A percentile compares a stretch with the other conserved stretches of the same genome.
phyloP scores from a whole-genome alignment of 345 rosid species.

The Salix exigua region DNA sequence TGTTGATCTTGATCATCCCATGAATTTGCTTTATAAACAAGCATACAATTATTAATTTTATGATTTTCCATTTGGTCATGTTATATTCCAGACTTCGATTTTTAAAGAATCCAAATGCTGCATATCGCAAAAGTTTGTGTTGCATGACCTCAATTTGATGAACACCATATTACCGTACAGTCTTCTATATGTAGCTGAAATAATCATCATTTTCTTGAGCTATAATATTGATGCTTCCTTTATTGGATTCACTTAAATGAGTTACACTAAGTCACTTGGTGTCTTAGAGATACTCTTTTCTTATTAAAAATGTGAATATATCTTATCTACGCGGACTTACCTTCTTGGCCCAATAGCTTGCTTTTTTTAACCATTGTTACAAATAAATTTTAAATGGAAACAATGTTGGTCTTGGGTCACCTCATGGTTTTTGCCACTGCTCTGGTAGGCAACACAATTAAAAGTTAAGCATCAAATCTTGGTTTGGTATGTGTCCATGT shows the following conservation, averaged over 20 bases:
- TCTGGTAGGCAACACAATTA: background rate
- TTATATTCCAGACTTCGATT: background rate
- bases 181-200: background rate
- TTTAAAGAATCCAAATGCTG: background rate
- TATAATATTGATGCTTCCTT: background rate
- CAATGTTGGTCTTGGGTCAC: background rate
- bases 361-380: background rate
- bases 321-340: background rate
- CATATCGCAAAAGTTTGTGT: background rate
- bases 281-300: background rate
- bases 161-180: background rate
- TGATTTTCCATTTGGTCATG: background rate
- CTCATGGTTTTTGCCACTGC: background rate
- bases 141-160: background rate
- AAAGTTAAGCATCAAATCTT: background rate
- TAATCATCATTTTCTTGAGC: background rate
- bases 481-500: background rate
- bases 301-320: background rate
- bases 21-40: background rate
- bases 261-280: background rate
- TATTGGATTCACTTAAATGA: background rate
- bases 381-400: background rate
- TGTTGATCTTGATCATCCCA: background rate
- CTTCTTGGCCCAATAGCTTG: background rate
- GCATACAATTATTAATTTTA: background rate